Base-by-base conservation (phyloP, 1,139 yeast genomes). In the Meyerozyma carpophila region DNA sequence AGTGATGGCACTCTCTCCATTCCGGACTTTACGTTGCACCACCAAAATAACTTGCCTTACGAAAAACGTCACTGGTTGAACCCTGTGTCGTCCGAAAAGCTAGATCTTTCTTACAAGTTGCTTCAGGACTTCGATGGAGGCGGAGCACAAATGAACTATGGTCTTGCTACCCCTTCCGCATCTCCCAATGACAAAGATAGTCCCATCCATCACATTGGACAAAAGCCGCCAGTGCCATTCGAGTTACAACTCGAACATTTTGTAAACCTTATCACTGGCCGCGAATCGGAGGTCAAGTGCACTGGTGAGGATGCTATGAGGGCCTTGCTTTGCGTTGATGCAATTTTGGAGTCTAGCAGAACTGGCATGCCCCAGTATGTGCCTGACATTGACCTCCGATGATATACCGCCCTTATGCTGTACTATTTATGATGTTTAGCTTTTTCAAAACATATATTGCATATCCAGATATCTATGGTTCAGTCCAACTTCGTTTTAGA, bases 271-370 rank as follows among this genome's bases (percentile, higher is more conserved):
- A 56, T 70, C 26, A 59, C 52, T 6, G 73, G 72, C 5, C 43
- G 44, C 1, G 75, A 70, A 45, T 46, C 53, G 1, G 61, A 51
- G 16, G 60, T 62, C 28, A 66, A 63, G 43, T 70, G 76, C 48
- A 54, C 69, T 1, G 73, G 73, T 2, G 66, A 63, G 39, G 75
- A 70, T 51, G 76, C 75, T 5, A 58, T 69, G 46, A 56, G 62
- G 40, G 72, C 75, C 0, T 55, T 70, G 40, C 57, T 70, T 41
- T 66, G 73, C 47, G 66, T 70, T 24, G 72, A 70, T 44, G 72
- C 75, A 1, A 74, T 70, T 4, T 45, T 63, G 43, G 56, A 59
- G 40, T 65, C 71, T 6, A 62, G 70, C 40, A 62, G 61, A 27
- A 57, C 68, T 7, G 75, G 72, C 0, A 40, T 55, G 44, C 75